Conservation (phyloP, 1,284 basidiomycete species). For the Cryptococcus maquisensis region DNA sequence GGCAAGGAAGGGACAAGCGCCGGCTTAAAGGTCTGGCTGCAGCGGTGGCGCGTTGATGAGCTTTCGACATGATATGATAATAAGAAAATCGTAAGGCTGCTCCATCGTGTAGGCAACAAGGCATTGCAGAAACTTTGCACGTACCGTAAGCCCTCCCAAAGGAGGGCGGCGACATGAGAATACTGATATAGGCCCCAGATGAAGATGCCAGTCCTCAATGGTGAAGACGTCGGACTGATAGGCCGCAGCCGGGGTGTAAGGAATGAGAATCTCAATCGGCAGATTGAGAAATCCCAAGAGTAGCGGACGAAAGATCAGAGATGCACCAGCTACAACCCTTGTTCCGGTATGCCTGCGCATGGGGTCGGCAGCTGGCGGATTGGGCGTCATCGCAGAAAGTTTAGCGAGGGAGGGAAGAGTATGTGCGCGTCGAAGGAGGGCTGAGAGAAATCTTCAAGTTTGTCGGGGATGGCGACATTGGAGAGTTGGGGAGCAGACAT, state of each 20-base stretch:
- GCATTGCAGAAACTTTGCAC: too few relatives aligned
- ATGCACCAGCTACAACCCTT: neutral
- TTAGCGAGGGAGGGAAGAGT: neutral
- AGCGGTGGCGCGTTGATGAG: too few relatives aligned
- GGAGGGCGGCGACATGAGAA: too few relatives aligned
- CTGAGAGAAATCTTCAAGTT: neutral
- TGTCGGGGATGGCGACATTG: too few relatives aligned
- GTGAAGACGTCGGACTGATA: neutral
- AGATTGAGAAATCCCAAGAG: neutral
- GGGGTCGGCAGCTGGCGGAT: neutral
- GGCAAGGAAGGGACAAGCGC: too few relatives aligned
- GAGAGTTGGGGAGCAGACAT: too few relatives aligned
- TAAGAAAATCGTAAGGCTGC: too few relatives aligned
- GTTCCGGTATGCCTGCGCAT: neutral
- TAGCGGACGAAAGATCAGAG: neutral
- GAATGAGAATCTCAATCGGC: neutral
- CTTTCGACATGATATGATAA: too few relatives aligned
- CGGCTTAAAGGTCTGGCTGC: too few relatives aligned
- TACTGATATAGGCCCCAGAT: neutral
- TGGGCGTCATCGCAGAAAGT: neutral
- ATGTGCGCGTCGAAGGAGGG: neutral
- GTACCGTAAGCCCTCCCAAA: too few relatives aligned
- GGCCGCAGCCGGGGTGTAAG: neutral
- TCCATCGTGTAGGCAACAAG: too few relatives aligned
- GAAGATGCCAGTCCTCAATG: neutral